Evolutionary conservation across 192 early-diverging fungal species (phyloP), one percentile per base, ranked within the genome.

Genomic region (Glomus cerebriforme): DNA sequence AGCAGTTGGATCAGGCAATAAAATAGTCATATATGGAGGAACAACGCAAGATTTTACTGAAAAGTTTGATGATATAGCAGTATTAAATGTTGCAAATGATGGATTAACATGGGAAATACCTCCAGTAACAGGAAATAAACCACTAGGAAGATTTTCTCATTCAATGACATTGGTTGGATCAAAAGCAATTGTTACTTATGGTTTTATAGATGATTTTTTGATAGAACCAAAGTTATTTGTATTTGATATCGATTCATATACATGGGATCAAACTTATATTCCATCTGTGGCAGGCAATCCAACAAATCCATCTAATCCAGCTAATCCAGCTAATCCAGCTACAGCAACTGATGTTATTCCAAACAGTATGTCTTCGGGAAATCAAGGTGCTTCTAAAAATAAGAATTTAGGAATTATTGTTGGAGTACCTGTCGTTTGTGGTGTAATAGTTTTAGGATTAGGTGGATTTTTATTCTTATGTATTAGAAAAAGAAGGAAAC

Each of bases 11-110:
- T 59, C 49, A 12, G 27, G 27, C 2, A 58, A 58, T 59, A 73
- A 10, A 73, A 73, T 73, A 10, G 59, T 73, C 6, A 73, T 73
- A n/a, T 73, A 34, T 32, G 72, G 72, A 27, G 72, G 72, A 58
- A 19, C 8, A 5, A 59, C 43, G 19, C 22, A 58, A 17, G 7
- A 22, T 58, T 9, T 73, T 27, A 27, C 24, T n/a, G n/a, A n/a
- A 58, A 31, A 12, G 24, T 70, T 34, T 70, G n/a, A 24, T 24
- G 72, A 73, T 59, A 15, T 73, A 32, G 22, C 22, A 17, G 27
- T 73, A 26, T 13, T 73, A 24, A 45, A 73, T 2, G 26, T 37
- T 7, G 27, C 0, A 7, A 13, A 8, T 0, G 19, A 7, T 54
- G 17, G 0, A 6, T n/a, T 32, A 31, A n/a, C 22, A 19, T 73